Evolutionary conservation across 176 grass and related monocot species (phyloP).

Genomic region (Lolium rigidum): DNA sequence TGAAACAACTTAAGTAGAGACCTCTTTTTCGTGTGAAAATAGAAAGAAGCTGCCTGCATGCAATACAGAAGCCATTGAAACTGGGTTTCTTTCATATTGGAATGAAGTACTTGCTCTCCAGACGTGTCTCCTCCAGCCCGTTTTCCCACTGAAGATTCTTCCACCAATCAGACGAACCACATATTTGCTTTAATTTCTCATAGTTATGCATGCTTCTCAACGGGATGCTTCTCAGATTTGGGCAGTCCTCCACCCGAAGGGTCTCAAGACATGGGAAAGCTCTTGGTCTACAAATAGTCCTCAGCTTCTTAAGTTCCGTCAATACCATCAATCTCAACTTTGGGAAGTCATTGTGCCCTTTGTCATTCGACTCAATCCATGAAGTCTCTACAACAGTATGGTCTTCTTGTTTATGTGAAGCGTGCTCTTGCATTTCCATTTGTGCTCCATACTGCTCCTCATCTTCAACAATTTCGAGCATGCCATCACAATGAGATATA

Average conservation of each 20-base stretch:
- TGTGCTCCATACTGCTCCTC: constrained; percentile 18
- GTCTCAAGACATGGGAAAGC: constrained; percentile 66
- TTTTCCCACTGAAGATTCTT: constrained; percentile 56
- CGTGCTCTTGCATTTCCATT: background rate
- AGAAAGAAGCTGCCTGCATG: background rate
- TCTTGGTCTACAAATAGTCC: constrained; percentile 56
- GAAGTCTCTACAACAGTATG: background rate
- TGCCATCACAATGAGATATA: constrained; percentile 59
- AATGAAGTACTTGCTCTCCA: constrained; percentile 64
- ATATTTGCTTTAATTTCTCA: constrained; percentile 70
- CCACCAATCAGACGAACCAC: constrained; percentile 75
- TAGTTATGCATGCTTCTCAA: constrained; percentile 24
- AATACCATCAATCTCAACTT: constrained; percentile 61
- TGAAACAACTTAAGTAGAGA: background rate
- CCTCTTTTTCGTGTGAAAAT: background rate
- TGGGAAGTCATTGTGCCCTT: constrained; percentile 26
- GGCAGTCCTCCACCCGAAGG: constrained; percentile 69
- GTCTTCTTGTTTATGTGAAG: constrained; percentile 23
- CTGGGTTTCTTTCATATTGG: constrained; percentile 23
- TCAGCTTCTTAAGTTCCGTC: constrained; percentile 50
- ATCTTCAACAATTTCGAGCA: constrained; percentile 60
- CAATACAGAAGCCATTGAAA: background rate
- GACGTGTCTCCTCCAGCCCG: background rate
- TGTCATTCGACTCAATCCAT: background rate
- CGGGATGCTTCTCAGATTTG: constrained; percentile 57